Percentiles rank a stretch among this genome's conserved stretches.
Evolutionary conservation across 768 basidiomycete genomes (phyloP).

Genomic region (Amanita jacksonii): DNA sequence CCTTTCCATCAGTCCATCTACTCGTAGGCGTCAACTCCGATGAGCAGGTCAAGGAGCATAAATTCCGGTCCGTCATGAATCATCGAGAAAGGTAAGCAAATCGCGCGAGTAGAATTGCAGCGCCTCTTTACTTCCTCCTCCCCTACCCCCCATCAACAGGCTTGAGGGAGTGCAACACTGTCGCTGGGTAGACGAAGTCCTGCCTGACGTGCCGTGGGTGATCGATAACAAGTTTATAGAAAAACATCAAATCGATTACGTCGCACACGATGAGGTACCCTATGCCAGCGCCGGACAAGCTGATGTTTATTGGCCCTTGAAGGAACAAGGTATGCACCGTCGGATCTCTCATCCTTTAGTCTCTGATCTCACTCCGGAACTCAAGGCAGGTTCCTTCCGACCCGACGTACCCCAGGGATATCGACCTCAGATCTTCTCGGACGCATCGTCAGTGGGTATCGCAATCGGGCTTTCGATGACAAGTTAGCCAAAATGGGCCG

Average conservation of each 20-base stretch:
- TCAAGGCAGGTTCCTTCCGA: constrained; percentile 89
- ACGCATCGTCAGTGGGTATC: constrained; percentile 83
- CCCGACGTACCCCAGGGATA: constrained; percentile 87
- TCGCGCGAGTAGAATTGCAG: not conserved
- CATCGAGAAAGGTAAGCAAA: constrained; percentile 47
- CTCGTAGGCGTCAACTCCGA: constrained; percentile 92
- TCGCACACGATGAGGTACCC: constrained; percentile 92
- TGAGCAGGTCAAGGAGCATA: constrained; percentile 68
- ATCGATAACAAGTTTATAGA: constrained; percentile 75
- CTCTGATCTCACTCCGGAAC: not conserved
- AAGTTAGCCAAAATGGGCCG: constrained; percentile 88
- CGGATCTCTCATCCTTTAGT: not conserved
- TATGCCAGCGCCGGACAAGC: constrained; percentile 72
- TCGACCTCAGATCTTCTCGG: constrained; percentile 91
- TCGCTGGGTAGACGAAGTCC: constrained; percentile 92
- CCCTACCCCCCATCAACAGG: constrained; percentile 23
- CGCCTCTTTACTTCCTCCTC: no score
- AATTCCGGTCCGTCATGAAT: constrained; percentile 80
- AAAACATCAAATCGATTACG: constrained; percentile 87
- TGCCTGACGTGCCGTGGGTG: constrained; percentile 88
- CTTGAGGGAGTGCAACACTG: constrained; percentile 93
- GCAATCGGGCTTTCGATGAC: constrained; percentile 75
- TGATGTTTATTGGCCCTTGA: constrained; percentile 80
- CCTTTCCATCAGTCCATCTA: constrained; percentile 84
- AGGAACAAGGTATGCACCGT: constrained; percentile 60